Evolutionary conservation across 1,139 yeast genomes (phyloP), one percentile per base, ranked within the genome.

Genomic region (Debaryomycetaceae sp.): DNA sequence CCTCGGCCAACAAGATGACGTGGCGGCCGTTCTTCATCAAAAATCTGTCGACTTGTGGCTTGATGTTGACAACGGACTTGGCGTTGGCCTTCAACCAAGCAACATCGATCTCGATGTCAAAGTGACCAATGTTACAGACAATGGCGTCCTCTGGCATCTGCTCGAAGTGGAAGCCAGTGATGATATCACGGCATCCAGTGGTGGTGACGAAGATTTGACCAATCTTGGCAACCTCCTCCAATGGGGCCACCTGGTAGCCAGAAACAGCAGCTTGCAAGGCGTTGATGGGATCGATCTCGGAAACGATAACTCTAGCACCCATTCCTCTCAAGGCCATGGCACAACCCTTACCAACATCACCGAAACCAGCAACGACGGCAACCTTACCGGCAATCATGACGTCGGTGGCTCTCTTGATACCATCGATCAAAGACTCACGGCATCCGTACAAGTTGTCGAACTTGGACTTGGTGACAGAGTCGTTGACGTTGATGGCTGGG

Each of bases 291-390:
- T 93, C 99, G 63, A 93, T 81, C 81, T 93, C 99, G 59, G 99
- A 87, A 66, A 93, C 88, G 58, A 95, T 82, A 62, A 93, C 99
- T 75, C 98, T 88, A 57, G 99, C 97, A 79, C 99, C 99, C 98
- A 93, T 91, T 67, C 96, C 93, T 78, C 91, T 88, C 66, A 95
- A 85, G 60, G 99, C 97, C 88, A 91, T 87, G 69, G 97, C 98
- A 81, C 99, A 93, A 75, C 99, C 99, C 81, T 93, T 93, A 80
- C 99, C 99, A 66, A 93, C 99, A 72, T 93, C 99, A 84, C 99
- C 99, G 81, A 85, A 93, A 75, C 99, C 99, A 54, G 98, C 98
- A 64, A 93, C 99, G 61, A 93, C 95, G 55, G 98, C 96, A 66
- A 90, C 95, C 81, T 93, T 93, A 80, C 99, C 99, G 58, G 98